Evolutionary conservation across 257 asterid genomes (phyloP).

Genomic region (Schizonepeta tenuifolia): DNA sequence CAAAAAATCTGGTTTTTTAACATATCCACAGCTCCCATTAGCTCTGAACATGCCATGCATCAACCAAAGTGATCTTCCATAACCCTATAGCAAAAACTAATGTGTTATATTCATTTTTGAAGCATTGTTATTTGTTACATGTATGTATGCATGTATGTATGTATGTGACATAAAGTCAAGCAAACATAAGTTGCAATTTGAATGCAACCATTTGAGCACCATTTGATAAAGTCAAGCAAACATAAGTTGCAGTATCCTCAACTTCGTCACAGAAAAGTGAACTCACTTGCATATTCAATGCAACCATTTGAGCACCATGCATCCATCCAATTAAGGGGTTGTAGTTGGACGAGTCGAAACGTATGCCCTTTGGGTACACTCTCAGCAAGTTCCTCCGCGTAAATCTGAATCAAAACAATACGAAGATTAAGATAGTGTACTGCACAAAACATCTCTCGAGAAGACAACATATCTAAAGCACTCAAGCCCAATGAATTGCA

Average conservation of each 20-base stretch:
- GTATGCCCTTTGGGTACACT: constrained; percentile 53
- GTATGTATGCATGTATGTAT: neutral
- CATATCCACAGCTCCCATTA: constrained; percentile 57
- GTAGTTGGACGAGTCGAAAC: constrained; percentile 55
- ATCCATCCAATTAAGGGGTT: constrained; percentile 51
- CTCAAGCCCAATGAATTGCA: neutral
- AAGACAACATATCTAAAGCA: neutral
- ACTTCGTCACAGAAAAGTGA: neutral
- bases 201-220: no score
- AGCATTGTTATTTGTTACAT: neutral
- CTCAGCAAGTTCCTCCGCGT: constrained; percentile 51
- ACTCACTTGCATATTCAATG: constrained; percentile 48
- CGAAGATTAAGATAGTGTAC: neutral
- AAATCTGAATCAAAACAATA: constrained; percentile 38
- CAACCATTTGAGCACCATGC: constrained; percentile 62
- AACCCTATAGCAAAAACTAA: constrained; percentile 35
- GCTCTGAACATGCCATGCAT: constrained; percentile 59
- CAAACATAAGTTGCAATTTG: neutral
- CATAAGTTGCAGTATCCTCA: constrained; percentile 10
- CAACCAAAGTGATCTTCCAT: constrained; percentile 52
- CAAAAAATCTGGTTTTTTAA: constrained; percentile 47
- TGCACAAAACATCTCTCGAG: neutral
- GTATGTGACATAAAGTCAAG: neutral
- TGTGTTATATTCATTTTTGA: neutral
- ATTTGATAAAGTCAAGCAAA: neutral